Conservation (phyloP, 352 stramenopile genomes). For the Phytophthora cryptogea region DNA sequence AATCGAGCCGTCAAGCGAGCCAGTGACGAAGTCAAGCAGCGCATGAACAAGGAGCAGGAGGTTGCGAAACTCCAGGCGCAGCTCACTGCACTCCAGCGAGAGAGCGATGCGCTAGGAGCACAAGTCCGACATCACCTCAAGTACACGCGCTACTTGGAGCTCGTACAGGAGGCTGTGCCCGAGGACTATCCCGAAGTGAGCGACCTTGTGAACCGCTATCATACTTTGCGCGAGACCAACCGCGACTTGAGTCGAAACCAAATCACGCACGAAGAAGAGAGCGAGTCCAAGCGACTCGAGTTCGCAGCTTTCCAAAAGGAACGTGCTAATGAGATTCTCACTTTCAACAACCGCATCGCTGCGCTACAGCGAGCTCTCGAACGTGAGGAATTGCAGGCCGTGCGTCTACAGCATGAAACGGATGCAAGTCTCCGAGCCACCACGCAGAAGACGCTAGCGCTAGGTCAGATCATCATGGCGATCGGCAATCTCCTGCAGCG, state of each 20-base stretch:
- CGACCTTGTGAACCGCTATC: constrained; percentile 92
- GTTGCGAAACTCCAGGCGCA: constrained; percentile 76
- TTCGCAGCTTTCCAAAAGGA: constrained; percentile 90
- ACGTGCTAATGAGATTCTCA: constrained; percentile 92
- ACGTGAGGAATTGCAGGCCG: constrained; percentile 60
- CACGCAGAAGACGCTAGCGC: constrained; percentile 90
- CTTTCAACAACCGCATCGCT: constrained; percentile 92
- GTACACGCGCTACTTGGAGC: constrained; percentile 88
- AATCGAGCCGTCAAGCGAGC: constrained; percentile 92
- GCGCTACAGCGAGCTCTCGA: constrained; percentile 85
- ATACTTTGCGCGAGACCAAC: constrained; percentile 93
- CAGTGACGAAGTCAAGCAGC: constrained; percentile 93
- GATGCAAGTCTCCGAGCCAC: constrained; percentile 88
- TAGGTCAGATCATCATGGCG: constrained; percentile 91
- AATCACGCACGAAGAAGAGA: constrained; percentile 84
- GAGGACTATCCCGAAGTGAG: constrained; percentile 93
- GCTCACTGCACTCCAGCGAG: constrained; percentile 59
- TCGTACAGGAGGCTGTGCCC: constrained; percentile 88
- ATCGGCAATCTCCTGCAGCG: constrained; percentile 85
- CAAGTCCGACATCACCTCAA: constrained; percentile 85
- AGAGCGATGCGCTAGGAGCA: constrained; percentile 69
- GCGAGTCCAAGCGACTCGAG: constrained; percentile 80
- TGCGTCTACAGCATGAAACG: constrained; percentile 87
- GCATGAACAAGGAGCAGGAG: constrained; percentile 89
- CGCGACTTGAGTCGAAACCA: constrained; percentile 76